phyloP scores from a whole-genome alignment of 345 rosid species.

The Stellera chamaejasme region DNA sequence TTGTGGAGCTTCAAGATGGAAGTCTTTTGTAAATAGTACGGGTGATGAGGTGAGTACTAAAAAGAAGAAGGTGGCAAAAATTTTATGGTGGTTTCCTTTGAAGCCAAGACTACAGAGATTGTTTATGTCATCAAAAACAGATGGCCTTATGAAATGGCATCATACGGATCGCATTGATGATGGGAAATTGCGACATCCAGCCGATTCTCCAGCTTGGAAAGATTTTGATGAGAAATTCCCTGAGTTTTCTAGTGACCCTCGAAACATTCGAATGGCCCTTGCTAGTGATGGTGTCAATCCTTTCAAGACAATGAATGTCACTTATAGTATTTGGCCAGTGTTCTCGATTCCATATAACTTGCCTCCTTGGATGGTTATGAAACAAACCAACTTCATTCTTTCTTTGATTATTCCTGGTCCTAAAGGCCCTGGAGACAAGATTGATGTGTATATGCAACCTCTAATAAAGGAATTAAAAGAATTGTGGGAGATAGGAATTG shows the following conservation, averaged over 20 bases:
- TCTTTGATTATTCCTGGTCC: not conserved
- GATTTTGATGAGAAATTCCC: not conserved
- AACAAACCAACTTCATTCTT: not conserved
- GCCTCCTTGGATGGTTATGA: not conserved
- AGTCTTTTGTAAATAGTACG: too few relatives aligned
- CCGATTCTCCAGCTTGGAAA: not conserved
- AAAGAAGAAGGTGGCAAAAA: not conserved
- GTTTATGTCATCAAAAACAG: not conserved
- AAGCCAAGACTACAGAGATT: not conserved
- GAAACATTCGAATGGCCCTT: too few relatives aligned
- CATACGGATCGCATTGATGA: not conserved
- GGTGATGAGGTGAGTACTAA: too few relatives aligned
- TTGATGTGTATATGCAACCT: not conserved
- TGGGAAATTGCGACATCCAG: not conserved
- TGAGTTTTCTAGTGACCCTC: too few relatives aligned
- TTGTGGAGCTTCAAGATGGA: too few relatives aligned
- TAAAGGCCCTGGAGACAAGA: not conserved
- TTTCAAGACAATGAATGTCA: not conserved
- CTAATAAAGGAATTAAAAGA: not conserved
- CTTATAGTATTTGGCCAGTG: too few relatives aligned
- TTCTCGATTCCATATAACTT: not conserved
- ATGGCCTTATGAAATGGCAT: not conserved
- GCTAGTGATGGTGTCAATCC: too few relatives aligned
- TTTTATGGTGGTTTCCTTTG: not conserved
- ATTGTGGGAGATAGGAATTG: not conserved